Evolutionary conservation across 1,139 yeast species (phyloP), one percentile per base, ranked within the genome.

Genomic region (Insectozyma bohioensis): DNA sequence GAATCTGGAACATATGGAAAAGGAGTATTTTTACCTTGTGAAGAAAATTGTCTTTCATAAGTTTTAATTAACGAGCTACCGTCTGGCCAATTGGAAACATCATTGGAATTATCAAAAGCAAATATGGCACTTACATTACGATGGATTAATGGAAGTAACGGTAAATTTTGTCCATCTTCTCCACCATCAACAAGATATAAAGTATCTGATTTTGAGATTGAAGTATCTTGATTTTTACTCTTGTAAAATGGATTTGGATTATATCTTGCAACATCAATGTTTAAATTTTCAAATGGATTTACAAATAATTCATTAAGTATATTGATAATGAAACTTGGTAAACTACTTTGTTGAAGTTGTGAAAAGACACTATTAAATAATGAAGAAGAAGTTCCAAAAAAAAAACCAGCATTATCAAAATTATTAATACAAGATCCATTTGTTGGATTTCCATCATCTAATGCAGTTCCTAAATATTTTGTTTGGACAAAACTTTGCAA

Each of bases 371-470:
- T 30, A 24, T 85, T 86, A 63, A 86, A 86, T 36, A 87, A 63
- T 0, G 92, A 70, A 0, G 95, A 81, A 0, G 94, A 82, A 2
- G 94, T 81, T 26, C 94, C 95, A 58, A 84, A 59, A 25, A 82
- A 64, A 53, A 75, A 85, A 1, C 90, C 95, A 5, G 85, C 82
- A 52, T 85, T 85, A 55, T 85, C 95, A 43, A 72, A 80, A 2
- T 94, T 95, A 10, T 67, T 71, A 36, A 76, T 59, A 60, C 95
- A 85, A 8, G 47, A 41, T 18, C 42, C 47, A 28, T 49, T 47
- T 5, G 19, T 17, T 7, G 67, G 59, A 16, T 39, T 36, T 4
- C 72, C 72, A 37, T 61, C 57, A 25, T 44, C 44, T 10, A 61
- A 59, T 1, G 54, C 41, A 10, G 68, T 52, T 3, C 73, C 72